Conservation (phyloP, 176 grass and related monocot species). For the Zizania latifolia region DNA sequence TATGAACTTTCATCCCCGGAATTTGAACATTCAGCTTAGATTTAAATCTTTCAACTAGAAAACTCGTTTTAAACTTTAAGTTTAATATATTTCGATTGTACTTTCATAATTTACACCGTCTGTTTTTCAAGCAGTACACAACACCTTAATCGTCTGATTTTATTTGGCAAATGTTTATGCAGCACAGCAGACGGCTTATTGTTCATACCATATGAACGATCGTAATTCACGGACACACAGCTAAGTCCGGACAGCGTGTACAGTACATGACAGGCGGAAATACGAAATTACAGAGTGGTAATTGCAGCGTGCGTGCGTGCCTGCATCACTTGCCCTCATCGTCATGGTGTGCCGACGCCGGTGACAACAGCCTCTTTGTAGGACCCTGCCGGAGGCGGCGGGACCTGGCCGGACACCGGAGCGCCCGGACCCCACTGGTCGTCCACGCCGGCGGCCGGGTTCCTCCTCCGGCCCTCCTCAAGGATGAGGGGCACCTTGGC, state of each 20-base stretch:
- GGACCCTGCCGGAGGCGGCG: conserved; percentile 17
- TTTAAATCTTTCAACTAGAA: too few species aligned
- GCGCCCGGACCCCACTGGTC: neutral
- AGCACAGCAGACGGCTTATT: neutral
- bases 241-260: neutral
- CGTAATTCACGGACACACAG: neutral
- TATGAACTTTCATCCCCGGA: too few species aligned
- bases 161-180: neutral
- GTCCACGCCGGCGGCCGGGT: neutral
- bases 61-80: too few species aligned
- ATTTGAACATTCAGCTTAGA: too few species aligned
- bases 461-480: conserved; percentile 33
- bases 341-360: neutral
- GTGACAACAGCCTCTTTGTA: conserved; percentile 73
- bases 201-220: neutral
- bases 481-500: conserved; percentile 78
- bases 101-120: too few species aligned
- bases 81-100: too few species aligned
- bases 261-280: neutral
- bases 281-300: neutral
- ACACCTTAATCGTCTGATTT: too few species aligned
- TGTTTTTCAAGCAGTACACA: too few species aligned
- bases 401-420: neutral
- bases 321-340: neutral
- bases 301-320: neutral